A percentile compares a stretch with the other conserved stretches of the same genome.
Evolutionary conservation across 352 stramenopile genomes (phyloP).

Genomic region (Phytophthora constricta): DNA sequence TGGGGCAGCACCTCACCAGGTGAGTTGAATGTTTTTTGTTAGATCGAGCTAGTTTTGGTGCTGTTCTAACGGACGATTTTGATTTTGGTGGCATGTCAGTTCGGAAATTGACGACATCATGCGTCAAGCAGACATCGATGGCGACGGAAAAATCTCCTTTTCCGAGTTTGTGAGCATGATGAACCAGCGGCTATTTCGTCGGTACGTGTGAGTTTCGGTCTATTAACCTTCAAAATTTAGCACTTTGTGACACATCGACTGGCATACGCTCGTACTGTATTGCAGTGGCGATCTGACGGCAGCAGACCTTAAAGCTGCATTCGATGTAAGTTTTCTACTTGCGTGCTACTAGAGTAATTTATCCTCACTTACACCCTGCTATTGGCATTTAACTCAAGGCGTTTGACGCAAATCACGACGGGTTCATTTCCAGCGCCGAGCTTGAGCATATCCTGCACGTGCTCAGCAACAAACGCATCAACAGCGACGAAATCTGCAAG

Average conservation of each 20-base stretch:
- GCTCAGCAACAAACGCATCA: constrained; percentile 60
- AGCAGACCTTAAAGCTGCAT: constrained; percentile 66
- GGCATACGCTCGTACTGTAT: neutral
- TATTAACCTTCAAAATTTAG: constrained; percentile 2
- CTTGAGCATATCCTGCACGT: constrained; percentile 69
- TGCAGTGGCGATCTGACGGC: constrained; percentile 58
- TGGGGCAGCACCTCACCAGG: constrained; percentile 64
- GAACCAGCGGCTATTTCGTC: constrained; percentile 72
- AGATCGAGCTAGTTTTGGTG: no score
- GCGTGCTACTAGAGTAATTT: neutral
- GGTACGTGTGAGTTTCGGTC: constrained; percentile 29
- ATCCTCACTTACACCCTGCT: constrained; percentile 1
- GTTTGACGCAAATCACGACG: constrained; percentile 75
- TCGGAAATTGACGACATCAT: constrained; percentile 75
- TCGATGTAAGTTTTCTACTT: constrained; percentile 45
- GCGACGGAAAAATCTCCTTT: constrained; percentile 80
- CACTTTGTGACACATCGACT: no score
- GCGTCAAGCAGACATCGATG: constrained; percentile 66
- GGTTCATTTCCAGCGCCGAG: constrained; percentile 73
- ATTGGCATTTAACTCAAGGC: constrained; percentile 45
- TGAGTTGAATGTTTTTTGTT: no score
- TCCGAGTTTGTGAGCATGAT: constrained; percentile 82
- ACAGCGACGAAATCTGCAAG: constrained; percentile 49
- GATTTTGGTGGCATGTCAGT: constrained; percentile 30
- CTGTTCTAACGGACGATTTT: no score